These are phyloP conservation scores for Saturnispora kantuleensis DNA, from an alignment of 805 yeast species.

Conservation along the genomic window DNA sequence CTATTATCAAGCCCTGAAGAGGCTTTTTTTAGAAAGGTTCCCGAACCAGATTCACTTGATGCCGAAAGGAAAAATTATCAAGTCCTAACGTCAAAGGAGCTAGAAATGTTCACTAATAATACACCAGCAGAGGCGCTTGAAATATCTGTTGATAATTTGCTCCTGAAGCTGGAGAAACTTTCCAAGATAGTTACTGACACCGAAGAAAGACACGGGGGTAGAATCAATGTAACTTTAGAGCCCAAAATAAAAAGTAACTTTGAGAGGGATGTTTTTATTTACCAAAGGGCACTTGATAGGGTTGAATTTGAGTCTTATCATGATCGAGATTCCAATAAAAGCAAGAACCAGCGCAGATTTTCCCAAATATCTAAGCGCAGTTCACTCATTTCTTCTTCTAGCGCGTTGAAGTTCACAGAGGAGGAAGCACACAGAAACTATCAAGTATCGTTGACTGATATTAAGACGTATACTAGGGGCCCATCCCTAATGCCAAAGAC, in stretches of 20 bases:
- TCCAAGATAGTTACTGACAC: neutral
- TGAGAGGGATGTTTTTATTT: conserved; percentile 1
- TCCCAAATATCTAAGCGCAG: conserved; percentile 5
- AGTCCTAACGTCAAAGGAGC: neutral
- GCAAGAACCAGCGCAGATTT: conserved; percentile 3
- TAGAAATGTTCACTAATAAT: neutral
- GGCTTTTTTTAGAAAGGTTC: neutral
- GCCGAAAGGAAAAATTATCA: neutral
- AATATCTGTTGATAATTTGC: neutral
- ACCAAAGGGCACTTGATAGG: conserved; percentile 3
- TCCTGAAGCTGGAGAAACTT: conserved; percentile 5
- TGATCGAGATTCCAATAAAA: neutral
- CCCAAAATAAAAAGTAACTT: neutral
- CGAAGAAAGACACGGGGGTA: neutral
- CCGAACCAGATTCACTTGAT: neutral
- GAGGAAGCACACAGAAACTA: conserved; percentile 4
- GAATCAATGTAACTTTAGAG: neutral
- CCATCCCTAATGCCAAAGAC: conserved; percentile 65
- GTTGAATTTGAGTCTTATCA: conserved; percentile 3
- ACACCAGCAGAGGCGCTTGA: conserved; percentile 8
- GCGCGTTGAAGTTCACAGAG: neutral
- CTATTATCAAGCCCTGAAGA: neutral
- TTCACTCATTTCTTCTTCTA: conserved; percentile 1
- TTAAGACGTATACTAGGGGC: conserved; percentile 58
- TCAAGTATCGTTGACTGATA: conserved; percentile 39